A percentile compares a stretch with the other conserved stretches of the same genome.
These are phyloP conservation scores for Chlorella sp. DNA, from an alignment of 139 green algal genomes.

Conservation along the genomic window DNA sequence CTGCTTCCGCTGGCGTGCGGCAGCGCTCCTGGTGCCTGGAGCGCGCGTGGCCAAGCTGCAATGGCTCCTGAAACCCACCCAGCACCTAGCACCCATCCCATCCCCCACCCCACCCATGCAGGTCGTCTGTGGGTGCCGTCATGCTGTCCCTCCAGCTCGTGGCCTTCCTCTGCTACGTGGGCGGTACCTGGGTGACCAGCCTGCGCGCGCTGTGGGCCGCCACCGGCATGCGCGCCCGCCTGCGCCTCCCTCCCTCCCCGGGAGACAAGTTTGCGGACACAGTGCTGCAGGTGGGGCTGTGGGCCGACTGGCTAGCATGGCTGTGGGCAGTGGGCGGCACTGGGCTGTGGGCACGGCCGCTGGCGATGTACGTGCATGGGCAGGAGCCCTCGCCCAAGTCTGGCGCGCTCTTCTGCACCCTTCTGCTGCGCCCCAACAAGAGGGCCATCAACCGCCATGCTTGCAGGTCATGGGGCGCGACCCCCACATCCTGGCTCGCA, in stretches of 20 bases:
- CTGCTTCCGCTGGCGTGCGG: too few relatives aligned
- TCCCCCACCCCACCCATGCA: not conserved
- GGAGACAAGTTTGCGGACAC: constrained; percentile 14
- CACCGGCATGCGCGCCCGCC: not conserved
- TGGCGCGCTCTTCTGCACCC: not conserved
- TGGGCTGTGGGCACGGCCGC: too few relatives aligned
- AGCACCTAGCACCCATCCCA: too few relatives aligned
- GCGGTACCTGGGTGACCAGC: not conserved
- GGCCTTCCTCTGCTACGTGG: constrained; percentile 8
- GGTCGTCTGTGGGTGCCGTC: not conserved
- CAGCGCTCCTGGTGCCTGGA: too few relatives aligned
- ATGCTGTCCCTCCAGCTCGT: constrained; percentile 22
- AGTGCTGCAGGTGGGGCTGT: constrained; percentile 11
- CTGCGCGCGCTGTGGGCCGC: constrained; percentile 2
- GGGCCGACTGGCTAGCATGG: not conserved
- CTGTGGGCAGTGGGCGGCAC: not conserved
- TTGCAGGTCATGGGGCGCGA: constrained; percentile 39
- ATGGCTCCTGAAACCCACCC: not conserved
- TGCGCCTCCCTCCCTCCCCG: constrained; percentile 18
- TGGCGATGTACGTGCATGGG: not conserved
- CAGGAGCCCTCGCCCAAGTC: not conserved
- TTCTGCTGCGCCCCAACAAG: not conserved
- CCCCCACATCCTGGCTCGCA: constrained; percentile 47
- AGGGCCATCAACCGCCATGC: too few relatives aligned
- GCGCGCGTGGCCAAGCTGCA: not conserved